Base-by-base conservation (phyloP, 2,329 filamentous ascomycete species). In the Exutisphaerella laricina region DNA sequence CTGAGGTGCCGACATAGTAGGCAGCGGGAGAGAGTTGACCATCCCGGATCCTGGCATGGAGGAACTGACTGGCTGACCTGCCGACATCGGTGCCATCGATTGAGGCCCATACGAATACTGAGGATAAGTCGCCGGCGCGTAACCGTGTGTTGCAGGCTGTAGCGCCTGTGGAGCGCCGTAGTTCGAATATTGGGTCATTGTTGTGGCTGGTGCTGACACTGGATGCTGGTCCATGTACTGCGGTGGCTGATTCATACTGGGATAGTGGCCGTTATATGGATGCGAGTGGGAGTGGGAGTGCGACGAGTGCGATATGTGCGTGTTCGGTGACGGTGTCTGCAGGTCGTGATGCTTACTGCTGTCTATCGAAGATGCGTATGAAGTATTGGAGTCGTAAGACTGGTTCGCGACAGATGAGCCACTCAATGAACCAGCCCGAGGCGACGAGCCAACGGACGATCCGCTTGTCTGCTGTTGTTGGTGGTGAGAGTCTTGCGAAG, bases 161-260 rank as follows among this genome's bases (percentile, higher is more conserved):
- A 63, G 48, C 8, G 86, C 82, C 55, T 90, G 86, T 36, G 73
- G 74, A 55, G 62, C 60, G 16, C 57, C 61, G 31, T 85, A 85
- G 43, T 83, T 81, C n/a, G 79, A 71, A 66, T 95, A 94, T 56
- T 89, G 85, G 32, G 78, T 72, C 65, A 94, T 76, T 39, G 74
- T 75, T 46, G 81, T 74, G 0, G 88, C 85, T 10, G 87, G 84
- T 16, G 85, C 81, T 63, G 88, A 84, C 7, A 85, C 82, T 12
- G 48, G 53, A 46, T 64, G 61, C 32, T 58, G 58, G 66, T 94
- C 92, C 82, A 94, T 85, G 58, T 94, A 90, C 56, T 80, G 74
- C 60, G 80, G 78, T 58, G 78, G 77, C 67, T 84, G 83, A 71
- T 94, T 94, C 89, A 96, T 95, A 67, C 66, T 71, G 65, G 59